Conservation (phyloP, 176 grass and related monocot species). For the Panicum miliaceum region DNA sequence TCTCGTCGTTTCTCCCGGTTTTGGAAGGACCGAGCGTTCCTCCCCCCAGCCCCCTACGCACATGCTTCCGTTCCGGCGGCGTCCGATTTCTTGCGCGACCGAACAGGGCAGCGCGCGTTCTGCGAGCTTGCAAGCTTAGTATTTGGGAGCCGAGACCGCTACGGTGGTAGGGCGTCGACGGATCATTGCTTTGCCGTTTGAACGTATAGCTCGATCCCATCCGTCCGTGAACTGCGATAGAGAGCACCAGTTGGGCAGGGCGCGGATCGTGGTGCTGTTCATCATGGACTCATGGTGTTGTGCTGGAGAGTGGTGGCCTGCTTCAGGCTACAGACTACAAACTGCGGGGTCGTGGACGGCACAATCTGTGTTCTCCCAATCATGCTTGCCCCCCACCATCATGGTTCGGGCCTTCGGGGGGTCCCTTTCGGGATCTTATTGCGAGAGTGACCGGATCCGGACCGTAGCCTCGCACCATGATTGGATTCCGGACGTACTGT, state of each 20-base stretch:
- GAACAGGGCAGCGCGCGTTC: background rate
- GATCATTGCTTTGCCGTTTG: background rate
- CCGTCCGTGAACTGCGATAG: background rate
- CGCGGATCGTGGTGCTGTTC: background rate
- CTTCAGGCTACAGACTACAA: background rate
- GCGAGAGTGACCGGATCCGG: background rate
- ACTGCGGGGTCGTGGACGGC: background rate
- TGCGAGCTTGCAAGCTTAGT: background rate
- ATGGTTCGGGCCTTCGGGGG: background rate
- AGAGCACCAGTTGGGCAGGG: background rate
- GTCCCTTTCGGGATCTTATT: background rate
- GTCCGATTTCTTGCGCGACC: background rate
- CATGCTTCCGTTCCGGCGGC: too few species aligned
- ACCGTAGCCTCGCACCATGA: background rate
- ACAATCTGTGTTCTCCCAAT: background rate
- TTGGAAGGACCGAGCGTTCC: background rate
- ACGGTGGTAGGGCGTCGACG: background rate
- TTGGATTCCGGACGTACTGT: background rate
- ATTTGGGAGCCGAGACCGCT: background rate
- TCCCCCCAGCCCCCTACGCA: background rate
- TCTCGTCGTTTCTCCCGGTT: background rate
- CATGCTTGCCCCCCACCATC: conserved; percentile 19
- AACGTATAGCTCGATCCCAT: background rate
- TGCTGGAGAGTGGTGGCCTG: background rate
- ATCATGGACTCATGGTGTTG: too few species aligned